Evolutionary conservation across 108 stramenopile genomes (phyloP), one percentile per base, ranked within the genome.

Genomic region (Cyclotella kingstonii): DNA sequence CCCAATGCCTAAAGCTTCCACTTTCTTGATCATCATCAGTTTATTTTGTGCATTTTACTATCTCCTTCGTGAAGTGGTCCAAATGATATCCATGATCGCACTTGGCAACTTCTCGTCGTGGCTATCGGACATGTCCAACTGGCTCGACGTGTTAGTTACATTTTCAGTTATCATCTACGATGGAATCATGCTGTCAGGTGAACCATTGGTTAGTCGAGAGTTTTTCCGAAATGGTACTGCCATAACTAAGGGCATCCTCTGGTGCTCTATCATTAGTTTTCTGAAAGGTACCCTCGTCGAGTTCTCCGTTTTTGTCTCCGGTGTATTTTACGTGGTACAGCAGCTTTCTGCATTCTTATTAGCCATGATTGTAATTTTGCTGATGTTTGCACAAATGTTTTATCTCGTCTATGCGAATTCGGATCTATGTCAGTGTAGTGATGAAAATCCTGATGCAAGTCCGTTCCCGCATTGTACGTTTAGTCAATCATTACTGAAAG

Each of bases 361-460:
- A 68, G 85, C 87, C 34, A 80, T 93, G 50, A 54, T 56, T 17
- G 79, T 87, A 34, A 88, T 89, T 48, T 72, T 93, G 77, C 47
- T 93, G 27, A 85, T 85, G 43, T 93, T 93, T 76, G 88, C 88
- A 4, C 86, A 87, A 62, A 93, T 89, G 87, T 93, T 93, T 51
- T 89, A 70, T 60, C 71, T 87, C 42, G 73, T 89, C 21, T 93
- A 87, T 70, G 77, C 64, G 5, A 72, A 87, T 34, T 67, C 68
- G 18, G 62, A 62, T 0, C 53, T 76, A 4, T 90, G 89, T 39
- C 0, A 28, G 50, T 76, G 75, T 21, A 26, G 15, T 48, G 52
- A 54, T 8, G 31, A 43, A 12, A 17, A 39, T 28, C 34, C 43
- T 39, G 58, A 54, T 0, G 59, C 59, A 7, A 47, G 19, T 23